Conservation (phyloP, 345 rosid genomes). For the Eutrema heterophyllum region DNA sequence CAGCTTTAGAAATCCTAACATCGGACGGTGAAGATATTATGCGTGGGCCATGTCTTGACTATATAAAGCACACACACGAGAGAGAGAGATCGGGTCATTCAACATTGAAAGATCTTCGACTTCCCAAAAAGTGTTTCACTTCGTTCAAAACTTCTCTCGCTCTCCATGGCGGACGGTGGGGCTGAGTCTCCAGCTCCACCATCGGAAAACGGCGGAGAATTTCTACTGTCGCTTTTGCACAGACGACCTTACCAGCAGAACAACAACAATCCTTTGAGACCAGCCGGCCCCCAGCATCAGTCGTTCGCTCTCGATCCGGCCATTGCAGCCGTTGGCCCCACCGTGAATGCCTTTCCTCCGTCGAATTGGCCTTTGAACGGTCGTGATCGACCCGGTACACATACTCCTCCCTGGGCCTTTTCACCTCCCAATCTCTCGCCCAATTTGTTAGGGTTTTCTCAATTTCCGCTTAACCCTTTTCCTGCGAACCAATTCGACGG, state of each 20-base stretch:
- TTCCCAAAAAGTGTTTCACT: slow-evolving; percentile 3
- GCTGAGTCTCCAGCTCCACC: slow-evolving; percentile 46
- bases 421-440: slow-evolving; percentile 40
- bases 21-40: slow-evolving; percentile 1
- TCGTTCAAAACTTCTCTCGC: neutral
- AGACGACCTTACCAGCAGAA: slow-evolving; percentile 36
- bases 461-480: slow-evolving; percentile 29
- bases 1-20: neutral
- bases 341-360: slow-evolving; percentile 31
- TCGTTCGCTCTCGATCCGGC: slow-evolving; percentile 61
- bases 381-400: slow-evolving; percentile 33
- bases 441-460: slow-evolving; percentile 50
- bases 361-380: slow-evolving; percentile 41
- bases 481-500: slow-evolving; percentile 32
- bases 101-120: slow-evolving; percentile 12
- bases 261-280: slow-evolving; percentile 15
- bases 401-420: slow-evolving; percentile 35
- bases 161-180: slow-evolving; percentile 56
- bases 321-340: slow-evolving; percentile 75
- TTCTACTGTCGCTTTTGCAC: slow-evolving; percentile 72
- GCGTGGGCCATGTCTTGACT: neutral
- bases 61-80: neutral
- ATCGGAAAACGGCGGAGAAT: slow-evolving; percentile 63
- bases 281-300: slow-evolving; percentile 18
- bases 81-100: slow-evolving; percentile 3